These are phyloP conservation scores for Aspergillus sparsus DNA, from an alignment of 495 filamentous ascomycete genomes.

Conservation along the genomic window DNA sequence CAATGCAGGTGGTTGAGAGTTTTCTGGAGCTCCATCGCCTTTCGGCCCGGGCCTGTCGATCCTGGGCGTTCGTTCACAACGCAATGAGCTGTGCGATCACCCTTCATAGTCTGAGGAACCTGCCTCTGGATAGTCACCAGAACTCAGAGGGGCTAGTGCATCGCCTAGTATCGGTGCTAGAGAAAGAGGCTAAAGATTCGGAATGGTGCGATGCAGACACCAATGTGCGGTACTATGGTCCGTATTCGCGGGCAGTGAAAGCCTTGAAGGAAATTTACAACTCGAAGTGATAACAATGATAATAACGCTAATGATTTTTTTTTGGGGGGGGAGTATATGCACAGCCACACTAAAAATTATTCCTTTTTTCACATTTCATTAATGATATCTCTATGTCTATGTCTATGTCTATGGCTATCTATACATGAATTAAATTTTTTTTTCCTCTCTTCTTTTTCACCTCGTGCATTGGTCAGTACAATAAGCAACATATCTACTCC, in stretches of 20 bases:
- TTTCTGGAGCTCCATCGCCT: conserved; percentile 29
- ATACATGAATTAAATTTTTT: not conserved
- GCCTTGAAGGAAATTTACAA: conserved; percentile 23
- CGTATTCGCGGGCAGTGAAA: conserved; percentile 27
- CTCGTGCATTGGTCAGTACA: too few relatives aligned
- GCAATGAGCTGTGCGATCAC: conserved; percentile 30
- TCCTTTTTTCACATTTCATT: not conserved
- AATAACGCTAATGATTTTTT: not conserved
- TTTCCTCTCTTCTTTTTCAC: too few relatives aligned
- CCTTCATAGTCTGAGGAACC: conserved; percentile 8
- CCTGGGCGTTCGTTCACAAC: conserved; percentile 31
- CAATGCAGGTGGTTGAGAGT: conserved; percentile 20
- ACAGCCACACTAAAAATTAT: not conserved
- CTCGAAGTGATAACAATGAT: not conserved
- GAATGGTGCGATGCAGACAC: conserved; percentile 29
- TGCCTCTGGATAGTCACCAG: not conserved
- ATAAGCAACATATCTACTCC: conserved; percentile 15
- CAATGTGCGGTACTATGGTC: conserved; percentile 30
- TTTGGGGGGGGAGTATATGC: not conserved
- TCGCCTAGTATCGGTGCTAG: conserved; percentile 23
- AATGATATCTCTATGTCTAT: not conserved
- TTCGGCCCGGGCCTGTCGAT: conserved; percentile 21
- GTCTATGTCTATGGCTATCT: not conserved
- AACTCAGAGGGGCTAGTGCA: conserved; percentile 3
- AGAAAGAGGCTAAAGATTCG: conserved; percentile 24